Percentiles rank a stretch among this genome's conserved stretches.
Evolutionary conservation across 345 rosid genomes (phyloP).

Genomic region (Boechera divaricarpa): DNA sequence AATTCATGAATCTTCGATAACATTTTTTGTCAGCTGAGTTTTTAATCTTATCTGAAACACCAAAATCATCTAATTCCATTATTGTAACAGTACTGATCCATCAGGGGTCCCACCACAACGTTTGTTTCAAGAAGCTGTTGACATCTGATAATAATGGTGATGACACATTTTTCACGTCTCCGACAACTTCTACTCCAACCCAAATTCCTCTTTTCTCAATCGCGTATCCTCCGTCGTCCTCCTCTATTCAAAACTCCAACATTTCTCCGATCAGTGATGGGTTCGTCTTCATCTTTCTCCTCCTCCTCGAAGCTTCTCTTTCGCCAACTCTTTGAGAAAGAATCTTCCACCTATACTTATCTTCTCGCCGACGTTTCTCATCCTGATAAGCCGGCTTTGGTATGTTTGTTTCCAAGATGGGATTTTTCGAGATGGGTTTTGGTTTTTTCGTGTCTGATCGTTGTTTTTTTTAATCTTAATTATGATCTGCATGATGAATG

Average conservation of each 20-base stretch:
- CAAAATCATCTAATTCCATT: neutral
- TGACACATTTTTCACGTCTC: constrained; percentile 21
- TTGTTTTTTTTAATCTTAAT: neutral
- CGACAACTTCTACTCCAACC: constrained; percentile 21
- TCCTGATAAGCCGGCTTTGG: constrained; percentile 89
- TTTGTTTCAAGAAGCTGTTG: neutral
- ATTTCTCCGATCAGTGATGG: constrained; percentile 44
- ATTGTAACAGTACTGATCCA: neutral
- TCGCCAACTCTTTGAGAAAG: constrained; percentile 93
- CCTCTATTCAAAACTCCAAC: neutral
- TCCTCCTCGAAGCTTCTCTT: constrained; percentile 63
- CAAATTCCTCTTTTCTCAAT: neutral
- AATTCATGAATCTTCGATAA: neutral
- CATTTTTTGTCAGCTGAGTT: neutral
- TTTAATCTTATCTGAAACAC: neutral
- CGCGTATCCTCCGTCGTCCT: neutral
- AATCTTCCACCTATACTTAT: constrained; percentile 85
- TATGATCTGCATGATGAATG: neutral
- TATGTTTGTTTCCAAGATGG: constrained; percentile 32
- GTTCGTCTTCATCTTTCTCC: constrained; percentile 44
- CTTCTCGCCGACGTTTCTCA: constrained; percentile 88
- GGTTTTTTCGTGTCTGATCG: neutral
- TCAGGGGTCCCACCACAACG: neutral
- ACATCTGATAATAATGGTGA: constrained; percentile 21
- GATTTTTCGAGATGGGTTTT: constrained; percentile 28